Evolutionary conservation across 2,329 filamentous ascomycete genomes (phyloP).

Genomic region (Colletotrichum eleusines): DNA sequence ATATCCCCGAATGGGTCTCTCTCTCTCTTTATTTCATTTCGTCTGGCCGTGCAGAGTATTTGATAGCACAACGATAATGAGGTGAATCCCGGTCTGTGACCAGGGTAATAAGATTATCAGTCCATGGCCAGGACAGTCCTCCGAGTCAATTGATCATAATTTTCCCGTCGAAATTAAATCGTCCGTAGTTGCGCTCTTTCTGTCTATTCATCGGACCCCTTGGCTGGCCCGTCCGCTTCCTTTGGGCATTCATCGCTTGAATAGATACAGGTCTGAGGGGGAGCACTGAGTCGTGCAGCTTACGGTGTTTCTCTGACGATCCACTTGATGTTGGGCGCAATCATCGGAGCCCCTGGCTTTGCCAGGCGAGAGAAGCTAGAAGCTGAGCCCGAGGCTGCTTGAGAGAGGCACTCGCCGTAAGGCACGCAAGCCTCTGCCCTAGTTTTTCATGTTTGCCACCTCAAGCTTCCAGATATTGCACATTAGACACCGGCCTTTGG

Average conservation of each 20-base stretch:
- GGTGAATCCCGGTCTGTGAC: background rate
- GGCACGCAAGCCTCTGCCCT: background rate
- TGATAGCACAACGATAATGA: slow-evolving; percentile 19
- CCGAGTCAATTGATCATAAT: background rate
- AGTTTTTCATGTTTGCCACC: slow-evolving; percentile 1
- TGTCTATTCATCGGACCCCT: too few relatives aligned
- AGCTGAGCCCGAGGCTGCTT: too few relatives aligned
- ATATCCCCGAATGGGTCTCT: background rate
- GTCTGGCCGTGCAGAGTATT: background rate
- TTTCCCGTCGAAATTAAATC: background rate
- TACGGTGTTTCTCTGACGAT: slow-evolving; percentile 5
- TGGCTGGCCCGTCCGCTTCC: background rate
- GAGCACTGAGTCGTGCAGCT: background rate
- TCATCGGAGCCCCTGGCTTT: background rate
- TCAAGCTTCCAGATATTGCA: background rate
- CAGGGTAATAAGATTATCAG: background rate
- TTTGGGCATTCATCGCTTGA: too few relatives aligned
- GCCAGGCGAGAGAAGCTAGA: background rate
- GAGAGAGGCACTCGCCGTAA: too few relatives aligned
- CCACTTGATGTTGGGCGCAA: slow-evolving; percentile 14
- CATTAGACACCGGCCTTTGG: background rate
- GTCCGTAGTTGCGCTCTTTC: background rate
- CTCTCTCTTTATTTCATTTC: slow-evolving; percentile 23
- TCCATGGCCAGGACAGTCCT: background rate
- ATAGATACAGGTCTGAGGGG: background rate